phyloP scores from a whole-genome alignment of 1,139 yeast genomes.

The Protomyces gravidus region DNA sequence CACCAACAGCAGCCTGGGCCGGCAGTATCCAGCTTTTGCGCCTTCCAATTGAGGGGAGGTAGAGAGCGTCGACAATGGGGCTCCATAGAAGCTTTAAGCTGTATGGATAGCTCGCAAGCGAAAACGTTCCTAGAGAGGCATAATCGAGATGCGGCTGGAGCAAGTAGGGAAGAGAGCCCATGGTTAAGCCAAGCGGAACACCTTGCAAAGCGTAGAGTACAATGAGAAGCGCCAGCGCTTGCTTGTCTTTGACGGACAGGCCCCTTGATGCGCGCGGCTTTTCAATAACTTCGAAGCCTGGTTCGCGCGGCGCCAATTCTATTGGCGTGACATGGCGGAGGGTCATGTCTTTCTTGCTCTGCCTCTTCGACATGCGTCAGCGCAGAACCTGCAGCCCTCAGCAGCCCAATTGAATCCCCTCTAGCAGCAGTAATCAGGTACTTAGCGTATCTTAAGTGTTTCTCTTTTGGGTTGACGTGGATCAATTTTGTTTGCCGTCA shows the following conservation, averaged over 20 bases:
- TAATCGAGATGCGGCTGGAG: conserved; percentile 77
- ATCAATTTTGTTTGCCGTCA: too few species aligned
- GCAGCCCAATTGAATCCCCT: too few species aligned
- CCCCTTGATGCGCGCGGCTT: conserved; percentile 18
- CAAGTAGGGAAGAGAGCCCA: conserved; percentile 92
- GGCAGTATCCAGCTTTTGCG: conserved; percentile 95
- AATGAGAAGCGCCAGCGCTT: conserved; percentile 23
- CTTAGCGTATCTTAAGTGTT: too few species aligned
- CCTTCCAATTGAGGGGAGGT: conserved; percentile 63
- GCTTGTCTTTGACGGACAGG: conserved; percentile 22
- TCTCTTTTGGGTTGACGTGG: too few species aligned
- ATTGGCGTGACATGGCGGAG: conserved; percentile 15
- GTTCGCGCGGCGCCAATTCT: neutral
- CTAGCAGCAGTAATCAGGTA: too few species aligned
- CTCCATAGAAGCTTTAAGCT: conserved; percentile 90
- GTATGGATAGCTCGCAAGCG: conserved; percentile 91
- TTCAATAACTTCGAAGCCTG: conserved; percentile 16
- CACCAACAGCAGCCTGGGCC: conserved; percentile 70
- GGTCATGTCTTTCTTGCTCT: conserved; percentile 1
- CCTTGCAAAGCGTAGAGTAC: conserved; percentile 59
- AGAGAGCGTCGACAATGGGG: conserved; percentile 88
- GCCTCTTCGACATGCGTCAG: conserved; percentile 5
- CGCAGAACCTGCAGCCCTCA: too few species aligned
- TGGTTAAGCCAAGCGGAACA: conserved; percentile 90
- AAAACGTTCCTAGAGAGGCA: conserved; percentile 84